Evolutionary conservation across 441 rosid species (phyloP), one percentile per base, ranked within the genome.

Genomic region (Erysimum cheiri): DNA sequence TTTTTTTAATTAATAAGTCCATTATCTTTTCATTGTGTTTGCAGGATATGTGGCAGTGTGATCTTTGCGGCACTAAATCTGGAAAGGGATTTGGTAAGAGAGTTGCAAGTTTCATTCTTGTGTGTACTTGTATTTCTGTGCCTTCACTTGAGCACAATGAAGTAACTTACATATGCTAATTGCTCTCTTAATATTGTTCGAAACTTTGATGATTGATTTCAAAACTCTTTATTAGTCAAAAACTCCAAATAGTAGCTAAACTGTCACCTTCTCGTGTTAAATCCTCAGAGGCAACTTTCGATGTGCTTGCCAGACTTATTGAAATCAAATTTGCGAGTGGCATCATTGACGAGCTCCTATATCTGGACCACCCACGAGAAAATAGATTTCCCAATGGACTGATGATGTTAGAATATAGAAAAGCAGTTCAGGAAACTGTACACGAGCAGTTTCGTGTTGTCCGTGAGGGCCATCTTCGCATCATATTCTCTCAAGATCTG

Each of bases 251-350:
- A 50, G 32, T 66, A 8, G 56, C 63, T 65, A 36, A 62, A 55
- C 43, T 36, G 31, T 64, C 50, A 41, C 52, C 28, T 29, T 69
- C 29, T 58, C 15, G 22, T 64, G 50, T 65, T 19, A 54, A 60
- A 67, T 67, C 70, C 39, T 17, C 91, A 95, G 99, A 92, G 88
- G 95, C 98, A 63, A 90, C 94, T 48, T 95, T 79, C 68, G 98
- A 95, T 84, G 93, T 92, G 60, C 96, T 95, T 19, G 92, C 99
- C 24, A 88, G 99, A 72, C 94, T 95, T 13, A 84, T 83, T 62
- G 97, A 95, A 81, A 90, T 95, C 84, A 95, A 90, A 83, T 95
- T 92, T 80, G 98, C 96, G 32, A 92, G 99, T 64, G 99, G 99
- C 13, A 94, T 95, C 69, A 80, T 95, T 46, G 98, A 95, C 52